These are phyloP conservation scores for Saprolegnia parasitica DNA, from an alignment of 352 stramenopile genomes.

Conservation along the genomic window DNA sequence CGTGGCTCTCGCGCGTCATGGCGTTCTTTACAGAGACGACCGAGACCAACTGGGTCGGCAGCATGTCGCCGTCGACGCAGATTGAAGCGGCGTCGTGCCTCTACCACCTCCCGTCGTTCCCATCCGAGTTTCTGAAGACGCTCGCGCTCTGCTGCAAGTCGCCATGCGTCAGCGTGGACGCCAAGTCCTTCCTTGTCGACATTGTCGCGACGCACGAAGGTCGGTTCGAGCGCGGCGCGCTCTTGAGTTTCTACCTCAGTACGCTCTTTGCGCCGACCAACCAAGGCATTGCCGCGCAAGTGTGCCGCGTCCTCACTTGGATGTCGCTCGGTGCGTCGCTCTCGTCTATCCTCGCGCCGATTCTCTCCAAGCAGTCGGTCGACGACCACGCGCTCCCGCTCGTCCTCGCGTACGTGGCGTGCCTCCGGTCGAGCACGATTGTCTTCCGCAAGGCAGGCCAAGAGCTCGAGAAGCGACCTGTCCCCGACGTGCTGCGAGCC, in stretches of 20 bases:
- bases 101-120: conserved; percentile 70
- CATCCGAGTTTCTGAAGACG: conserved; percentile 56
- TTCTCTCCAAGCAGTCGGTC: conserved; percentile 14
- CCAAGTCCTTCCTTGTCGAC: conserved; percentile 81
- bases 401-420: conserved; percentile 16
- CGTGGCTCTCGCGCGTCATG: conserved; percentile 3
- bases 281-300: conserved; percentile 50
- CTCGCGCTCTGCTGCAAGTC: conserved; percentile 77
- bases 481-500: not conserved
- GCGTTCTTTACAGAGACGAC: conserved; percentile 22
- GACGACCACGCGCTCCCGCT: not conserved
- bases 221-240: conserved; percentile 58
- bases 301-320: conserved; percentile 50
- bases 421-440: conserved; percentile 4
- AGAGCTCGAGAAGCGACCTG: not conserved
- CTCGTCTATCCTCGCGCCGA: conserved; percentile 58
- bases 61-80: conserved; percentile 45
- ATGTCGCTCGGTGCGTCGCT: conserved; percentile 70
- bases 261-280: conserved; percentile 43
- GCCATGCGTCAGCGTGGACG: conserved; percentile 44
- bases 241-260: conserved; percentile 80
- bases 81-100: conserved; percentile 66
- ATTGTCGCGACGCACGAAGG: conserved; percentile 66
- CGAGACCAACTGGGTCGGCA: conserved; percentile 44
- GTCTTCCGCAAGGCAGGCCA: not conserved